phyloP scores from a whole-genome alignment of 495 filamentous ascomycete genomes.

The Xylaria sp. region DNA sequence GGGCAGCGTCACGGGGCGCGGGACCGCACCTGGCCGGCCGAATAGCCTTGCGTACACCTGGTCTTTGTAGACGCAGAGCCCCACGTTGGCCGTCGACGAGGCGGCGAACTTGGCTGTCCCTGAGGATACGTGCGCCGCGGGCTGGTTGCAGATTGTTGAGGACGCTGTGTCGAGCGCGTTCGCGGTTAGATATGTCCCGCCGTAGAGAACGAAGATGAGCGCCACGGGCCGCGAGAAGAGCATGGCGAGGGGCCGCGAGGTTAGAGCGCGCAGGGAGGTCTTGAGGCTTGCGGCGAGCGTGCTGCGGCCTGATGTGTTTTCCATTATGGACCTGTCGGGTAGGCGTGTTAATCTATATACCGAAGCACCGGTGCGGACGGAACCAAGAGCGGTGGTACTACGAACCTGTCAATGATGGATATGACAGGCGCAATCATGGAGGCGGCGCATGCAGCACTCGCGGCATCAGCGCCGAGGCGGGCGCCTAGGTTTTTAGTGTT shows the following conservation, averaged over 20 bases:
- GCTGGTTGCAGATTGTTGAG: constrained; percentile 65
- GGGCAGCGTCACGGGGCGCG: constrained; percentile 62
- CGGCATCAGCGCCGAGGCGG: constrained; percentile 74
- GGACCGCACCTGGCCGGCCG: constrained; percentile 61
- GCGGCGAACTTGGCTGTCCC: constrained; percentile 84
- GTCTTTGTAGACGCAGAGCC: constrained; percentile 93
- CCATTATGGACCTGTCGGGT: constrained; percentile 79
- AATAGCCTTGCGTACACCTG: constrained; percentile 84
- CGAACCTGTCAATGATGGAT: constrained; percentile 86
- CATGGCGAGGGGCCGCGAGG: constrained; percentile 72
- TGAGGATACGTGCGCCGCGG: constrained; percentile 66
- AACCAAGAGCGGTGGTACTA: not conserved
- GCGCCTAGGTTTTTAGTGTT: constrained; percentile 76
- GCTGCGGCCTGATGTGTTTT: constrained; percentile 86
- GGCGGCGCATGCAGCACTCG: constrained; percentile 79
- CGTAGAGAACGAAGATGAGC: constrained; percentile 88
- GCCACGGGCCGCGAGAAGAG: constrained; percentile 82
- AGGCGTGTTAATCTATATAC: constrained; percentile 30
- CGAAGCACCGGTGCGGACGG: not conserved
- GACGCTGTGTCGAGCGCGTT: constrained; percentile 85
- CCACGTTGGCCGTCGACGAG: constrained; percentile 84
- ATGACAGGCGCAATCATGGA: constrained; percentile 85
- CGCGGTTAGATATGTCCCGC: constrained; percentile 88
- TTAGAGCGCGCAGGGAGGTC: constrained; percentile 65
- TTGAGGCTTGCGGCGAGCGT: constrained; percentile 73